A percentile compares a stretch with the other conserved stretches of the same genome.
Evolutionary conservation across 257 asterid genomes (phyloP).

Genomic region (Nicotiana knightiana): DNA sequence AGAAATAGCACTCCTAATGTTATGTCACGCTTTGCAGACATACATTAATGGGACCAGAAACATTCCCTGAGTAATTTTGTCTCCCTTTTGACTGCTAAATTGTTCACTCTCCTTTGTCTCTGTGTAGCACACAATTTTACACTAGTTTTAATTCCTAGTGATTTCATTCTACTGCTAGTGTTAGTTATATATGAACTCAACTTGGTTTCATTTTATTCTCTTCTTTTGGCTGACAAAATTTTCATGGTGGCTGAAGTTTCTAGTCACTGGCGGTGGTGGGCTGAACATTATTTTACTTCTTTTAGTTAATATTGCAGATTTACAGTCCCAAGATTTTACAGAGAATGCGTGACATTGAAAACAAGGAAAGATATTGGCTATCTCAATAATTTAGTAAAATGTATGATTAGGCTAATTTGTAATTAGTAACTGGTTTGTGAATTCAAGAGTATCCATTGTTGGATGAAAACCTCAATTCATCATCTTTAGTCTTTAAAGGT

Average conservation of each 20-base stretch:
- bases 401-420: background rate
- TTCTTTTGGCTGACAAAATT: background rate
- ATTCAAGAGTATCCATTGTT: background rate
- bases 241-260: background rate
- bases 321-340: background rate
- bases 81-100: constrained; percentile 28
- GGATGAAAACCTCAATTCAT: background rate
- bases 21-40: constrained; percentile 27
- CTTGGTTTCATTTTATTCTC: background rate
- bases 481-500: background rate
- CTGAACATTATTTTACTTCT: background rate
- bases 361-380: background rate
- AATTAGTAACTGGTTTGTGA: background rate
- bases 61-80: constrained; percentile 39
- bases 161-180: background rate
- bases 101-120: background rate
- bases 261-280: background rate
- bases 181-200: background rate
- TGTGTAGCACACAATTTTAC: constrained; percentile 6
- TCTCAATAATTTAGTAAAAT: background rate
- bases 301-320: background rate
- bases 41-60: constrained; percentile 37
- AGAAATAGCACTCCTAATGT: background rate
- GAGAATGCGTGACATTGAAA: background rate
- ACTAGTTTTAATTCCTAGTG: background rate